Evolutionary conservation across 2,329 filamentous ascomycete species (phyloP).

Genomic region (Colletotrichum nymphaeae): DNA sequence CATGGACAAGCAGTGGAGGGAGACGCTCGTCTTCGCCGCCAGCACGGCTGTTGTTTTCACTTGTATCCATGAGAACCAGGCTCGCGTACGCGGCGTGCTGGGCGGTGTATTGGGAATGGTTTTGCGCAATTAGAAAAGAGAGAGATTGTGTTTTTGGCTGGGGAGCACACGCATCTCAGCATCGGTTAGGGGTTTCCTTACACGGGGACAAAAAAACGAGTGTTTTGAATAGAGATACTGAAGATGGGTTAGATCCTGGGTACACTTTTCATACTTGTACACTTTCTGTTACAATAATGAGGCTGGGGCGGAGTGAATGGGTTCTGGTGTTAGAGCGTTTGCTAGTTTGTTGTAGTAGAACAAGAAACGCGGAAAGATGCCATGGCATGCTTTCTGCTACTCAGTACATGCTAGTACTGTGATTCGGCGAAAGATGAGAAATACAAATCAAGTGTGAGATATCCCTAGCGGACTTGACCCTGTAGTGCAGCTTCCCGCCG

Average conservation of each 20-base stretch:
- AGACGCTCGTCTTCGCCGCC: conserved; percentile 73
- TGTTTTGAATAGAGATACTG: not conserved
- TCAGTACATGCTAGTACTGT: too few relatives aligned
- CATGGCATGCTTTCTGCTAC: not conserved
- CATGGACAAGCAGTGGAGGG: conserved; percentile 72
- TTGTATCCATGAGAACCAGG: conserved; percentile 70
- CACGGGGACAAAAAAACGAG: not conserved
- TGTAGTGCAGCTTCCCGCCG: too few relatives aligned
- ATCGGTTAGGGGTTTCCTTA: not conserved
- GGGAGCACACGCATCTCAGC: not conserved
- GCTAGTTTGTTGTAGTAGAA: not conserved
- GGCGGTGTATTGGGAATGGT: conserved; percentile 69
- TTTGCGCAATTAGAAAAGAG: conserved; percentile 48
- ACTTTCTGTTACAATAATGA: not conserved
- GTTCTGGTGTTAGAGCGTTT: not conserved
- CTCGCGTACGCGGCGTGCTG: conserved; percentile 74
- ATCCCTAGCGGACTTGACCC: too few relatives aligned
- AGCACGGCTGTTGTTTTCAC: conserved; percentile 79
- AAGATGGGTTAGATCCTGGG: conserved; percentile 2
- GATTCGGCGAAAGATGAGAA: too few relatives aligned
- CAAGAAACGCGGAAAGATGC: not conserved
- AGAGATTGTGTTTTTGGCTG: not conserved
- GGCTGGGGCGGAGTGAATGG: not conserved
- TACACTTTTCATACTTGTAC: not conserved
- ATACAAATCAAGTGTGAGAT: too few relatives aligned